Evolutionary conservation across 257 asterid genomes (phyloP).

Genomic region (Nyctanthes arbortristis): DNA sequence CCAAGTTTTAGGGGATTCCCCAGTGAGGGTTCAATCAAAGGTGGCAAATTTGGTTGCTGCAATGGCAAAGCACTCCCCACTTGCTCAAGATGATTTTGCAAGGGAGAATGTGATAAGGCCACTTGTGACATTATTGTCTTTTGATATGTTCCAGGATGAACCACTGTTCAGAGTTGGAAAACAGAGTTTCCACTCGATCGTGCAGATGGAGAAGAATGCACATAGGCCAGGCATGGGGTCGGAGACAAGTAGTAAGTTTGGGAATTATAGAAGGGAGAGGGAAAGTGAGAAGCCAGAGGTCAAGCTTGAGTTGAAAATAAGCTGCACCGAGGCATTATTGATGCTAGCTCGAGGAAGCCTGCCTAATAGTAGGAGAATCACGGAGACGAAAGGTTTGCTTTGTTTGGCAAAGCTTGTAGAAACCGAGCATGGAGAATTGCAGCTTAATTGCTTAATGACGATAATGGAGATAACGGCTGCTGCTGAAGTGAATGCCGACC

Average conservation of each 20-base stretch:
- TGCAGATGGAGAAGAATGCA: slow-evolving; percentile 52
- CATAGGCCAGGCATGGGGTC: slow-evolving; percentile 39
- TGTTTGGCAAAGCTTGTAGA: slow-evolving; percentile 80
- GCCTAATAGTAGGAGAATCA: slow-evolving; percentile 60
- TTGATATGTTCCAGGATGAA: slow-evolving; percentile 63
- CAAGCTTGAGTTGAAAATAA: slow-evolving; percentile 54
- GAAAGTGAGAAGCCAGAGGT: slow-evolving; percentile 69
- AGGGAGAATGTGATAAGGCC: slow-evolving; percentile 79
- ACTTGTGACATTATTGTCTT: slow-evolving; percentile 62
- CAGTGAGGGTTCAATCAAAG: slow-evolving; percentile 65
- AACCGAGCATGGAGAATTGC: slow-evolving; percentile 64
- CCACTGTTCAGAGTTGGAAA: slow-evolving; percentile 36
- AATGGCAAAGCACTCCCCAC: slow-evolving; percentile 62
- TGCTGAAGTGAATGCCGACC: slow-evolving; percentile 69
- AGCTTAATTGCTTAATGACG: slow-evolving; percentile 65
- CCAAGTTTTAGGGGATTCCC: slow-evolving; percentile 57
- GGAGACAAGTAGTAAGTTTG: slow-evolving; percentile 54
- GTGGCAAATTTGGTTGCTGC: slow-evolving; percentile 63
- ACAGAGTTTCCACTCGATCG: slow-evolving; percentile 58
- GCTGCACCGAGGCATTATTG: slow-evolving; percentile 75
- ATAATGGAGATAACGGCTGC: slow-evolving; percentile 76
- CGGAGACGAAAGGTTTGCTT: slow-evolving; percentile 79
- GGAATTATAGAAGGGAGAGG: slow-evolving; percentile 50
- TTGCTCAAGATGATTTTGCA: slow-evolving; percentile 77
- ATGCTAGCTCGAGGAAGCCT: slow-evolving; percentile 75